Evolutionary conservation across 352 stramenopile species (phyloP), one percentile per base, ranked within the genome.

Genomic region (Pythium pyrilobum): DNA sequence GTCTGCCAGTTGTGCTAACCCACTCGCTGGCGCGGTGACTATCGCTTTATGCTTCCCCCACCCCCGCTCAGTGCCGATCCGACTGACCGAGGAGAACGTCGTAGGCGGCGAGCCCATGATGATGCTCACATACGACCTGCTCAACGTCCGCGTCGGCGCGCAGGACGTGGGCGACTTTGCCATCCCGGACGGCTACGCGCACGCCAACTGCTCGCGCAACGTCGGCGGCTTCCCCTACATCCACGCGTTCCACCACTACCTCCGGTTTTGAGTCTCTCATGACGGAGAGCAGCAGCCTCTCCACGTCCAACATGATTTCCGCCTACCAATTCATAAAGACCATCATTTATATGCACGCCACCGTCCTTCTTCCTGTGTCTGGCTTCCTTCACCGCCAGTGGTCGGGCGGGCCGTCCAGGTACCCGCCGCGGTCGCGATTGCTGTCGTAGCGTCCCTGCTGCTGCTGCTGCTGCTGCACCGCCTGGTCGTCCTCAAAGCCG

Each of bases 191-290:
- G 74, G 74, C n/a, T 89, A 85, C 53, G 54, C 67, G 15, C 72
- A 77, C 32, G 63, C 50, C 29, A 77, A 85, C 23, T 91, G 80
- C 52, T 45, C 49, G 24, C 71, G 77, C 64, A 88, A 67, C 23
- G 74, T 85, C 18, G 66, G 65, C 28, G 74, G 76, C n/a, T 88
- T 91, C 52, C 72, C 78, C 27, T 89, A 87, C 52, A 88, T 91
- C 45, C 80, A 91, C 55, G 70, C 68, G 11, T 91, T 87, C 56
- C 72, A 91, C 51, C 70, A 91, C 60, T 86, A 88, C 27, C 58
- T 87, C 31, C 65, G 75, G 16, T 88, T 86, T 44, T 88, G 71
- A 62, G n/a, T n/a, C n/a, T n/a, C n/a, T n/a, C n/a, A n/a, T n/a
- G n/a, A n/a, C n/a, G n/a, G n/a, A n/a, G n/a, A n/a, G n/a, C n/a